phyloP scores from a whole-genome alignment of 192 early-diverging fungal species.

The Coemansia sp. region DNA sequence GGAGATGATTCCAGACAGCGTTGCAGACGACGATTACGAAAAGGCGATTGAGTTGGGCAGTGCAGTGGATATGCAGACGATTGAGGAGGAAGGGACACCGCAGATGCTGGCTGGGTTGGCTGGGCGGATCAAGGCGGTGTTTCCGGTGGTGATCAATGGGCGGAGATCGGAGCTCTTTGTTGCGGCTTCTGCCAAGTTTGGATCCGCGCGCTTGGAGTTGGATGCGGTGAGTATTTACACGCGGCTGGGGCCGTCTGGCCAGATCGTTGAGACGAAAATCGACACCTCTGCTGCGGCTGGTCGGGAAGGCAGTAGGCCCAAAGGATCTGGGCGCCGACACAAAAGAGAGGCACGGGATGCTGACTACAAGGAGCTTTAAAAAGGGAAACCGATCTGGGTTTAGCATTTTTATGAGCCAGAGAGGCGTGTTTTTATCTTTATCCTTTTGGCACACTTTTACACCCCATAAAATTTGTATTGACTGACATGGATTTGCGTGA shows the following conservation, averaged over 20 bases:
- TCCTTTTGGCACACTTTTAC: background rate
- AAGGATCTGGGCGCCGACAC: background rate
- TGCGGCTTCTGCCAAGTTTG: conserved; percentile 9
- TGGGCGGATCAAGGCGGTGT: conserved; percentile 23
- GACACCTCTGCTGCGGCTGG: background rate
- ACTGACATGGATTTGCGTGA: too few relatives aligned
- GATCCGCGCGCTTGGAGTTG: background rate
- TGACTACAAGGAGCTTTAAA: conserved; percentile 37
- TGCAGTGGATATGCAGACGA: conserved; percentile 21
- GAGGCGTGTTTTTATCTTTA: background rate
- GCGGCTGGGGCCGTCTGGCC: conserved; percentile 8
- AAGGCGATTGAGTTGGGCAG: conserved; percentile 22
- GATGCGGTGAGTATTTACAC: conserved; percentile 13
- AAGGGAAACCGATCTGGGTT: background rate
- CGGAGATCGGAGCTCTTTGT: conserved; percentile 25
- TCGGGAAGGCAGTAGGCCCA: background rate
- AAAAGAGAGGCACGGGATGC: conserved; percentile 25
- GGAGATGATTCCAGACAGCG: conserved; percentile 4
- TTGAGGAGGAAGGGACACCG: background rate
- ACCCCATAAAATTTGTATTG: too few relatives aligned
- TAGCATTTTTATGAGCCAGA: background rate
- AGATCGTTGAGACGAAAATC: conserved; percentile 14
- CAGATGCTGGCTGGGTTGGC: background rate
- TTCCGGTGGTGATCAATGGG: conserved; percentile 31
- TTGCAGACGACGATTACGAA: background rate